Evolutionary conservation across 2,329 filamentous ascomycete species (phyloP).

Genomic region (Penicillium thymicola): DNA sequence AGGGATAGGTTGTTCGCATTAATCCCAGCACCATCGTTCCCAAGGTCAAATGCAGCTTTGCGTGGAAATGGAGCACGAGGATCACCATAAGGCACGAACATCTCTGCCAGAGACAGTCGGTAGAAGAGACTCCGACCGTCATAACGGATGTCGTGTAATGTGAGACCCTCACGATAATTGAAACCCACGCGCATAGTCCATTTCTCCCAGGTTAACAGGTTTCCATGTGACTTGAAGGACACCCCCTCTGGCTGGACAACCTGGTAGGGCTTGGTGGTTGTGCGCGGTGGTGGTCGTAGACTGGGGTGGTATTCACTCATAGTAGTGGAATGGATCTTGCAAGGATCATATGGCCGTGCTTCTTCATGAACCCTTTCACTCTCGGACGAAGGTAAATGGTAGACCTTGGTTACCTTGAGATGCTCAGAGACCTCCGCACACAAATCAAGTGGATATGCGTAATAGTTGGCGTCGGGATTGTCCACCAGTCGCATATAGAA

Average conservation of each 20-base stretch:
- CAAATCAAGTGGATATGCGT: slow-evolving; percentile 57
- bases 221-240: slow-evolving; percentile 32
- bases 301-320: slow-evolving; percentile 37
- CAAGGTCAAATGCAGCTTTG: slow-evolving; percentile 47
- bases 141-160: slow-evolving; percentile 42
- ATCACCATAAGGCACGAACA: slow-evolving; percentile 48
- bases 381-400: slow-evolving; percentile 46
- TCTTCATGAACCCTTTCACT: slow-evolving; percentile 40
- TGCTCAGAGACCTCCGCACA: slow-evolving; percentile 52
- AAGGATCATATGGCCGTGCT: slow-evolving; percentile 40
- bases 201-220: slow-evolving; percentile 42
- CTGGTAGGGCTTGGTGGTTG: slow-evolving; percentile 37
- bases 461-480: slow-evolving; percentile 53
- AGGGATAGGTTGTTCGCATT: slow-evolving; percentile 43
- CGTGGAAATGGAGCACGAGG: slow-evolving; percentile 41
- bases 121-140: slow-evolving; percentile 42
- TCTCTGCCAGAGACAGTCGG: slow-evolving; percentile 42
- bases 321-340: slow-evolving; percentile 34
- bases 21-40: slow-evolving; percentile 43
- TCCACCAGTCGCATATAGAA: slow-evolving; percentile 40
- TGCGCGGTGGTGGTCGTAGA: slow-evolving; percentile 28
- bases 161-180: slow-evolving; percentile 46
- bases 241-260: slow-evolving; percentile 38
- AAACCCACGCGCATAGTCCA: slow-evolving; percentile 45
- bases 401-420: slow-evolving; percentile 50